phyloP scores from a whole-genome alignment of 306 rosid genomes.

The Prinsepia uniflora region DNA sequence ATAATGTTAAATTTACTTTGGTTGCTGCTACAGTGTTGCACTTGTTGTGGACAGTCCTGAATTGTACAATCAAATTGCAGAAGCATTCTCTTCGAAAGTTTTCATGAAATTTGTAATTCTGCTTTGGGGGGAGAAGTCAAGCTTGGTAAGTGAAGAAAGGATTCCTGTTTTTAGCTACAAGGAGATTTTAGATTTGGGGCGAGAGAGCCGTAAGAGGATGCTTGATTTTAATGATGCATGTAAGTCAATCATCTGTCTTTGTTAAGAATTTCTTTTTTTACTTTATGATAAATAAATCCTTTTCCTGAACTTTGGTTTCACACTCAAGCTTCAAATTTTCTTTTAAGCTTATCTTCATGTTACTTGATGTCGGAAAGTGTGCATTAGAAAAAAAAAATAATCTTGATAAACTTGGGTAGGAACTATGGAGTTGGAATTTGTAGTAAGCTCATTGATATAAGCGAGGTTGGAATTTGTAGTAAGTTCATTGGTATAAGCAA shows the following conservation, averaged over 20 bases:
- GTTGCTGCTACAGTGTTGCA: constrained; percentile 60
- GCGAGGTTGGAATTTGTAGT: not conserved
- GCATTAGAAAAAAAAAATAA: not conserved
- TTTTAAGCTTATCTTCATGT: not conserved
- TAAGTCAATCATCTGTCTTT: constrained; percentile 40
- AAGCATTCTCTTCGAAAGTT: constrained; percentile 50
- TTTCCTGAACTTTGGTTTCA: constrained; percentile 6
- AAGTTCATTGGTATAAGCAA: not conserved
- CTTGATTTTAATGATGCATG: constrained; percentile 45
- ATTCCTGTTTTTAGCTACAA: constrained; percentile 53
- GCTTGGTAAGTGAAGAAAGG: constrained; percentile 38
- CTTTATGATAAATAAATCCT: not conserved
- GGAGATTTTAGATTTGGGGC: constrained; percentile 65
- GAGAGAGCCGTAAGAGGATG: constrained; percentile 47
- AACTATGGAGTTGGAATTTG: not conserved
- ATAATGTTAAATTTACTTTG: constrained; percentile 13
- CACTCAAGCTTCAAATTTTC: not conserved
- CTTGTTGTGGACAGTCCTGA: constrained; percentile 80
- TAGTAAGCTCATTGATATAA: not conserved
- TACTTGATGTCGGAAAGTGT: not conserved
- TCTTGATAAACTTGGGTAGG: not conserved
- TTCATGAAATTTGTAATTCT: constrained; percentile 65
- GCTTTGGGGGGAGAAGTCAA: constrained; percentile 91
- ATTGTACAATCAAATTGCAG: constrained; percentile 65
- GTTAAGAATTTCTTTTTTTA: not conserved